Conservation (phyloP, 768 basidiomycete species). For the Sarcodon sp. region DNA sequence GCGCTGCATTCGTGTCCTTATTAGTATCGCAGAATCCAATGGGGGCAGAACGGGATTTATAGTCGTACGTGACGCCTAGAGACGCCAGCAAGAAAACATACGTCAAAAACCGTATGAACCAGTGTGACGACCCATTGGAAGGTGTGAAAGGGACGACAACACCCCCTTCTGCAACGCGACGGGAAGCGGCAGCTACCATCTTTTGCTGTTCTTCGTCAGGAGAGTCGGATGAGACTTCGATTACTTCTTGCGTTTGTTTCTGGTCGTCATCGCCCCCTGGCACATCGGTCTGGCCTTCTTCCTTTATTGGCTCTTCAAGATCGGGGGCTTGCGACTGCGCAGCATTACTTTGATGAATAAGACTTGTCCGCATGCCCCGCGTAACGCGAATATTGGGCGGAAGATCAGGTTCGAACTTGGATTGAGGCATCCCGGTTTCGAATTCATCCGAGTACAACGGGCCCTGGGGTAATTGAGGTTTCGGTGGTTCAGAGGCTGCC, state of each 20-base stretch:
- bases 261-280: constrained; percentile 9
- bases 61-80: constrained; percentile 23
- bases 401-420: constrained; percentile 6
- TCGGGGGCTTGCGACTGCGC: not conserved
- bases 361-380: not conserved
- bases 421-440: constrained; percentile 20
- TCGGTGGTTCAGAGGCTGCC: constrained; percentile 46
- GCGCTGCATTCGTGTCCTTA: constrained; percentile 39
- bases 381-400: not conserved
- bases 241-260: constrained; percentile 6
- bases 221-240: constrained; percentile 1
- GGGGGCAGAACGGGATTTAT: constrained; percentile 53
- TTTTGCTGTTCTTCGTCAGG: constrained; percentile 10
- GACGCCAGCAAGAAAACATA: constrained; percentile 15
- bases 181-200: constrained; percentile 19
- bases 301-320: constrained; percentile 10
- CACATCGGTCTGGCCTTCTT: constrained; percentile 2
- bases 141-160: constrained; percentile 5
- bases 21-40: constrained; percentile 73
- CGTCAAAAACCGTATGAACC: constrained; percentile 31
- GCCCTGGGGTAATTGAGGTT: constrained; percentile 1
- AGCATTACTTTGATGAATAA: not conserved
- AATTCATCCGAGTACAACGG: constrained; percentile 42
- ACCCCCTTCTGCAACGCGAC: constrained; percentile 23
- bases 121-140: constrained; percentile 7